phyloP scores from a whole-genome alignment of 805 yeast species.

The Zygoascus ofunaensis region DNA sequence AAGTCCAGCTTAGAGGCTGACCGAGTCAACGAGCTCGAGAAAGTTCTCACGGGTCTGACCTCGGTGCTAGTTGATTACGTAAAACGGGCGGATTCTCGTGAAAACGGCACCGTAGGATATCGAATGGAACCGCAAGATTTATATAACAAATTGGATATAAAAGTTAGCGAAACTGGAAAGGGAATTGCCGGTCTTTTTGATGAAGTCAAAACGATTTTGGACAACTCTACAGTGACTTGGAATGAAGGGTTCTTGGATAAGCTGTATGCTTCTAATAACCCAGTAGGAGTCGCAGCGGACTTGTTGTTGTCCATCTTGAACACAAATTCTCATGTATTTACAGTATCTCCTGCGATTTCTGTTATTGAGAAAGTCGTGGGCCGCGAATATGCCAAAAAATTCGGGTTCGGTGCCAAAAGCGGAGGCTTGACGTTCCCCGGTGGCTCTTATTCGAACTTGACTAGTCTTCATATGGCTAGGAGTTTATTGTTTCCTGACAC shows the following conservation, averaged over 20 bases:
- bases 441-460: conserved; percentile 79
- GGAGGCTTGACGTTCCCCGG: conserved; percentile 85
- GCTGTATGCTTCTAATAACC: conserved; percentile 76
- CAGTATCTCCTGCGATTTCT: conserved; percentile 74
- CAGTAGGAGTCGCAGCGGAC: conserved; percentile 72
- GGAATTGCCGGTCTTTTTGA: conserved; percentile 37
- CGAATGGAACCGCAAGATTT: conserved; percentile 39
- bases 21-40: conserved; percentile 49
- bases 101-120: conserved; percentile 40
- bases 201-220: conserved; percentile 47
- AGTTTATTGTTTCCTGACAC: conserved; percentile 60
- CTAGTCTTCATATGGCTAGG: conserved; percentile 71
- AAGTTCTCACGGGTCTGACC: conserved; percentile 41
- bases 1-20: conserved; percentile 34
- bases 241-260: conserved; percentile 79
- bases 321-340: conserved; percentile 76
- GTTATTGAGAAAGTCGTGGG: conserved; percentile 64
- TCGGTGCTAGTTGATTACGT: conserved; percentile 48
- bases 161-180: conserved; percentile 32
- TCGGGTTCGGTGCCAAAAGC: conserved; percentile 50
- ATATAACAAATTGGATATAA: conserved; percentile 29
- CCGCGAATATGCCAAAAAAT: conserved; percentile 56
- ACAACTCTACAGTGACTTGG: conserved; percentile 76
- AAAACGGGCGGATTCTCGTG: conserved; percentile 35
- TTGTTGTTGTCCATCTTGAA: conserved; percentile 57